Conservation (phyloP, 495 filamentous ascomycete species). For the Aspergillus hancockii region DNA sequence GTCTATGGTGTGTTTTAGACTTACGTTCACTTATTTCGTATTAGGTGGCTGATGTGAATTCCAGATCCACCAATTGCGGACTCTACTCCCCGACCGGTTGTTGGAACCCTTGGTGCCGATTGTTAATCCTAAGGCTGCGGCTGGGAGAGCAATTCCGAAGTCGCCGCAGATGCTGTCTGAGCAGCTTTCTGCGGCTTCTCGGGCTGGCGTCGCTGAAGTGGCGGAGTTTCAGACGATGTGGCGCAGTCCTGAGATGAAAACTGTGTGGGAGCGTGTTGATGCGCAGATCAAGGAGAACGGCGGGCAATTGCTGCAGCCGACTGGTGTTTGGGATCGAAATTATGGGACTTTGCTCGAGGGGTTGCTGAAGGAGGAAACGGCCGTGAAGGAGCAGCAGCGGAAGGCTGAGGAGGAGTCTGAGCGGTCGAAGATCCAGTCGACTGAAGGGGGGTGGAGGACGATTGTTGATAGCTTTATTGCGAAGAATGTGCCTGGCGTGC, state of each 20-base stretch:
- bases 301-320: conserved; percentile 39
- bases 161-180: conserved; percentile 31
- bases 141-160: conserved; percentile 20
- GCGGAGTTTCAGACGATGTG: conserved; percentile 36
- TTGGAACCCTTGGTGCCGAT: conserved; percentile 38
- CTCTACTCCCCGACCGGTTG: conserved; percentile 39
- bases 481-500: conserved; percentile 31
- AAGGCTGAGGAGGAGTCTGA: conserved; percentile 31
- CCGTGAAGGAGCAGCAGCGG: conserved; percentile 26
- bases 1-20: conserved; percentile 28
- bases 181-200: conserved; percentile 29
- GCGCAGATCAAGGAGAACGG: conserved; percentile 37
- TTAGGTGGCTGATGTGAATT: conserved; percentile 4
- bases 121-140: conserved; percentile 26
- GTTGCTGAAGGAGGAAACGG: conserved; percentile 28
- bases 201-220: conserved; percentile 31
- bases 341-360: conserved; percentile 40
- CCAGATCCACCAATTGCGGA: conserved; percentile 46
- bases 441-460: conserved; percentile 35
- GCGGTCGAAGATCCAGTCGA: conserved; percentile 29
- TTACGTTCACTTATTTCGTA: background rate
- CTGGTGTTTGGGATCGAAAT: conserved; percentile 44
- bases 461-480: conserved; percentile 34
- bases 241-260: conserved; percentile 37
- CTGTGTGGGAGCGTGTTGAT: conserved; percentile 39